Evolutionary conservation across 2,329 filamentous ascomycete species (phyloP).

Genomic region (Aphanoascus verrucosus): DNA sequence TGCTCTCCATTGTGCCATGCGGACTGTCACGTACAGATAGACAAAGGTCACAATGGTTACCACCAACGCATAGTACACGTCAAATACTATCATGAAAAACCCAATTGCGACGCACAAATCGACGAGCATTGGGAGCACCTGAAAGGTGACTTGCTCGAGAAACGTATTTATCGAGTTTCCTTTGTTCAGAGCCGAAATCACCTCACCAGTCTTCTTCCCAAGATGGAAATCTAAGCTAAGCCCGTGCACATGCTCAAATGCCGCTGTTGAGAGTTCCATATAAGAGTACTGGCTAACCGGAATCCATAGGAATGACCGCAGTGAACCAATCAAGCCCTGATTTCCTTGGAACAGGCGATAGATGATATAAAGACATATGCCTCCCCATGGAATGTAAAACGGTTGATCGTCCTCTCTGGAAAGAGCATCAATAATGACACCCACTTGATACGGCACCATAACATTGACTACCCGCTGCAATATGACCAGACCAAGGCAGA

Average conservation of each 20-base stretch:
- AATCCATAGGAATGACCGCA: slow-evolving; percentile 82
- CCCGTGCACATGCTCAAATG: slow-evolving; percentile 93
- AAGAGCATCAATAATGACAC: slow-evolving; percentile 65
- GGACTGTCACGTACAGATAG: slow-evolving; percentile 92
- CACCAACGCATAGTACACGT: slow-evolving; percentile 81
- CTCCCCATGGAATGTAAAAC: slow-evolving; percentile 56
- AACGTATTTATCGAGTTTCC: slow-evolving; percentile 94
- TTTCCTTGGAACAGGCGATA: slow-evolving; percentile 77
- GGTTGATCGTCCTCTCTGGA: slow-evolving; percentile 45
- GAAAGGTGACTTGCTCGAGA: slow-evolving; percentile 90
- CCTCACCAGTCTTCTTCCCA: slow-evolving; percentile 91
- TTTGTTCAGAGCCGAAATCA: slow-evolving; percentile 90
- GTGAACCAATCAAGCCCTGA: slow-evolving; percentile 74
- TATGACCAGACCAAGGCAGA: slow-evolving; percentile 73
- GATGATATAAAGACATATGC: slow-evolving; percentile 64
- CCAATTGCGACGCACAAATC: slow-evolving; percentile 77
- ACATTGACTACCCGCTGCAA: slow-evolving; percentile 77
- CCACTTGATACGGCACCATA: slow-evolving; percentile 71
- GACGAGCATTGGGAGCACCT: slow-evolving; percentile 87
- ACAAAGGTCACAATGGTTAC: slow-evolving; percentile 86
- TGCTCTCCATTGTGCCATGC: slow-evolving; percentile 86
- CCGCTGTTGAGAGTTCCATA: slow-evolving; percentile 81
- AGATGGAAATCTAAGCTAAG: slow-evolving; percentile 94
- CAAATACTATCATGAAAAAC: slow-evolving; percentile 68
- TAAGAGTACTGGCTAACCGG: slow-evolving; percentile 96